Conservation (phyloP, 2,329 filamentous ascomycete genomes). For the Pseudopyrenochaeta lycopersici region DNA sequence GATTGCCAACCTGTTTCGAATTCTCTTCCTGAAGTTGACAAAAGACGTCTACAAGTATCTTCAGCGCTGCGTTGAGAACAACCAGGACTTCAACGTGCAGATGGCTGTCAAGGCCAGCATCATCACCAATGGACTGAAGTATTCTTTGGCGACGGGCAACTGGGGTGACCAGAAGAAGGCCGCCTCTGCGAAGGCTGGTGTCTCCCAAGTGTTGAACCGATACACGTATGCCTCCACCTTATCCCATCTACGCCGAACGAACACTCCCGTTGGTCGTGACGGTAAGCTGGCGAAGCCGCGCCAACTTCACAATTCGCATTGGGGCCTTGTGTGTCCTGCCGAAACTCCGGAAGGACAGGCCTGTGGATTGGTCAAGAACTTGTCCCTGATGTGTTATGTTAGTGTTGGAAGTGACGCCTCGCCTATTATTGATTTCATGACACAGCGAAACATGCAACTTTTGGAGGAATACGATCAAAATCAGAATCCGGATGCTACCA, state of each 20-base stretch:
- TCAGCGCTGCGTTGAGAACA: slow-evolving; percentile 88
- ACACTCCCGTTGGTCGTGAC: slow-evolving; percentile 96
- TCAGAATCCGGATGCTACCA: slow-evolving; percentile 86
- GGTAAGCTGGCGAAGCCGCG: slow-evolving; percentile 98
- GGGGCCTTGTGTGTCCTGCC: slow-evolving; percentile 95
- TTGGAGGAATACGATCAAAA: slow-evolving; percentile 83
- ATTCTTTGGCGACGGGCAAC: slow-evolving; percentile 96
- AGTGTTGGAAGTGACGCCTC: slow-evolving; percentile 92
- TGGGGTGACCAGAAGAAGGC: slow-evolving; percentile 99
- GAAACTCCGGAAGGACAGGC: slow-evolving; percentile 98
- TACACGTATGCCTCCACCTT: slow-evolving; percentile 97
- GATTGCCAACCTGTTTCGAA: slow-evolving; percentile 94
- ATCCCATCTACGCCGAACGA: slow-evolving; percentile 95
- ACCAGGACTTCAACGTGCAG: slow-evolving; percentile 87
- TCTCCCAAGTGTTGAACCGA: slow-evolving; percentile 96
- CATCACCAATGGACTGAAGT: slow-evolving; percentile 92
- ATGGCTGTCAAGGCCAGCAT: slow-evolving; percentile 91
- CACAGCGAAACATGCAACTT: slow-evolving; percentile 93
- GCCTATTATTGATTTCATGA: slow-evolving; percentile 94
- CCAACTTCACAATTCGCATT: slow-evolving; percentile 98
- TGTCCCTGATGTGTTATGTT: slow-evolving; percentile 98
- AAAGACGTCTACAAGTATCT: slow-evolving; percentile 91
- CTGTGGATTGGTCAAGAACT: slow-evolving; percentile 96
- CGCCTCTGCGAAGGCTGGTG: slow-evolving; percentile 91
- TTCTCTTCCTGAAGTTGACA: slow-evolving; percentile 88